A percentile compares a stretch with the other conserved stretches of the same genome.
Evolutionary conservation across 257 asterid genomes (phyloP).

Genomic region (Penstemon davidsonii): DNA sequence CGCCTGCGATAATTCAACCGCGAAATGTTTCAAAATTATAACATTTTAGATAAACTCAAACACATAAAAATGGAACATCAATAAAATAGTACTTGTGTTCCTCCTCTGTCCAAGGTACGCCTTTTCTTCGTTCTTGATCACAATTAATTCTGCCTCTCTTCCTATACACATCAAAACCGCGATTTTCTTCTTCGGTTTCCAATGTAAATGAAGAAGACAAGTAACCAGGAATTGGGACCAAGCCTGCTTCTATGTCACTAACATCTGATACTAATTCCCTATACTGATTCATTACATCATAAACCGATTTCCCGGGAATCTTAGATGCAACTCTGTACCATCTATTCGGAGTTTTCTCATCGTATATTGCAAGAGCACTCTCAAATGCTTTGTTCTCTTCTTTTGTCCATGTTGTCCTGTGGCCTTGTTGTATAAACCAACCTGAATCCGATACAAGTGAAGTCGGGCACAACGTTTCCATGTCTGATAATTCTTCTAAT

Average conservation of each 20-base stretch:
- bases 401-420: constrained; percentile 58
- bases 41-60: not conserved
- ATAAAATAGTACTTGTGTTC: constrained; percentile 65
- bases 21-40: not conserved
- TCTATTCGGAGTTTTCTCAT: constrained; percentile 75
- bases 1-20: constrained; percentile 37
- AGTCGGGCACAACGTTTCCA: constrained; percentile 62
- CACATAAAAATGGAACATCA: not conserved
- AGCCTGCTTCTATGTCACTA: constrained; percentile 75
- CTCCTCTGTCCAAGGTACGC: constrained; percentile 93
- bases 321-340: constrained; percentile 68
- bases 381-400: constrained; percentile 85
- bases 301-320: constrained; percentile 73
- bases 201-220: constrained; percentile 58
- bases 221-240: constrained; percentile 64
- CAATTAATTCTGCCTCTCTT: constrained; percentile 47
- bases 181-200: constrained; percentile 42
- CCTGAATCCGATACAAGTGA: constrained; percentile 36
- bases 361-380: constrained; percentile 72
- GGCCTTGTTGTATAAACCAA: constrained; percentile 43
- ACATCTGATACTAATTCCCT: constrained; percentile 69
- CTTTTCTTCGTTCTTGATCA: constrained; percentile 79
- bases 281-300: constrained; percentile 76
- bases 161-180: constrained; percentile 46
- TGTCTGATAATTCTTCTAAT: constrained; percentile 6